phyloP scores from a whole-genome alignment of 2,329 filamentous ascomycete species.

The Hymenoscyphus repandus region DNA sequence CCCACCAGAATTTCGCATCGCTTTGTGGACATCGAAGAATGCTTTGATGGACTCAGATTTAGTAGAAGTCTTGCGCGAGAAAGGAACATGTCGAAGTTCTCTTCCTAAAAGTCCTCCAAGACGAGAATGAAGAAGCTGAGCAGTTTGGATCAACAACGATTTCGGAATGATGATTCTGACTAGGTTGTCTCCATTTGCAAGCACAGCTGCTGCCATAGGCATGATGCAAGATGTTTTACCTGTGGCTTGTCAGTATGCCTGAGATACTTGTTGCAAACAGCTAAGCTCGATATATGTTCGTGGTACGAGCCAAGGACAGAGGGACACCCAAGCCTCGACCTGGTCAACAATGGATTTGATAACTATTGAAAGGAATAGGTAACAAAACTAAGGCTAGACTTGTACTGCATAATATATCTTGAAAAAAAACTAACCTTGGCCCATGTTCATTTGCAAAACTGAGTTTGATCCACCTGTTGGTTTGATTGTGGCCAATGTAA shows the following conservation, averaged over 20 bases:
- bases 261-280: neutral
- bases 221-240: slow-evolving; percentile 55
- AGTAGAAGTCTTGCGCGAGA: slow-evolving; percentile 39
- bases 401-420: neutral
- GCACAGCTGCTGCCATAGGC: slow-evolving; percentile 42
- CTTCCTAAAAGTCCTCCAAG: slow-evolving; percentile 40
- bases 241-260: slow-evolving; percentile 17
- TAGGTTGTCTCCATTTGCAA: slow-evolving; percentile 40
- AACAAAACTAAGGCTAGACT: neutral
- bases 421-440: slow-evolving; percentile 40
- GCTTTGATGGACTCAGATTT: slow-evolving; percentile 25
- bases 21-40: slow-evolving; percentile 36
- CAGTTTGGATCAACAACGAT: slow-evolving; percentile 40
- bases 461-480: slow-evolving; percentile 49
- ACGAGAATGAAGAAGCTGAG: slow-evolving; percentile 38
- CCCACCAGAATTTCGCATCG: slow-evolving; percentile 33
- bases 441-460: slow-evolving; percentile 64
- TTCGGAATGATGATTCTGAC: slow-evolving; percentile 41
- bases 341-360: too few species aligned
- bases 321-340: too few species aligned
- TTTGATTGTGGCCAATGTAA: slow-evolving; percentile 54
- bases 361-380: too few species aligned
- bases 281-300: neutral
- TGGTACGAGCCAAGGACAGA: too few species aligned
- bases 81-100: slow-evolving; percentile 41